These are phyloP conservation scores for Metarhizium robertsii DNA, from an alignment of 2,329 filamentous ascomycete species.

Conservation along the genomic window DNA sequence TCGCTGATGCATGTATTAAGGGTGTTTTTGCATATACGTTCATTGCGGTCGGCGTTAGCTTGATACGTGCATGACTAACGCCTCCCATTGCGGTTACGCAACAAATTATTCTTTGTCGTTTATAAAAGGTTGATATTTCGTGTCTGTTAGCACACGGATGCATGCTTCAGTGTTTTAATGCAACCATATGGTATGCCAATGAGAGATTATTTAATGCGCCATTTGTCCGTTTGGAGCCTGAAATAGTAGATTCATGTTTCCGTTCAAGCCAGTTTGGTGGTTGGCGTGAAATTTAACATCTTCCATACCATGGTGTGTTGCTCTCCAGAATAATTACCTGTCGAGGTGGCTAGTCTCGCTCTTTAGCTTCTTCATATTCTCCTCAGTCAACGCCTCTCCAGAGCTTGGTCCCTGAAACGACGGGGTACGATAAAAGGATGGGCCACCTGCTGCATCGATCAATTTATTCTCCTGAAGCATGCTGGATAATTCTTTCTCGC, in stretches of 20 bases:
- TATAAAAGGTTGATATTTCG: not conserved
- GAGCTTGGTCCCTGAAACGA: constrained; percentile 24
- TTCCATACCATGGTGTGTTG: not conserved
- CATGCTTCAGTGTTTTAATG: not conserved
- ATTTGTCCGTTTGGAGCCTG: not conserved
- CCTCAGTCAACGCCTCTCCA: constrained; percentile 41
- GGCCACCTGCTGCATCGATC: constrained; percentile 34
- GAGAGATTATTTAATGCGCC: not conserved
- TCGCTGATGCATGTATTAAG: not conserved
- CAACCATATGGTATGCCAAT: not conserved
- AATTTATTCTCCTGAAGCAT: constrained; percentile 37
- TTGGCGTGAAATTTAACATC: not conserved
- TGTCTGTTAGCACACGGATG: not conserved
- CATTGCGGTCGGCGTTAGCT: not conserved
- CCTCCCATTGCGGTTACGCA: not conserved
- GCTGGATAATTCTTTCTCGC: constrained; percentile 31
- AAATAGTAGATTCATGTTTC: not conserved
- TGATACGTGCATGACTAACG: not conserved
- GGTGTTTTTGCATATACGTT: not conserved
- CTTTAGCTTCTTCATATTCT: constrained; percentile 41
- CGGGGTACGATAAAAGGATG: constrained; percentile 19
- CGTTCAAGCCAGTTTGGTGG: not conserved
- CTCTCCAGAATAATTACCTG: not conserved
- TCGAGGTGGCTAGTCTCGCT: constrained; percentile 18
- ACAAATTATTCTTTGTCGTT: not conserved